Percentiles rank a stretch among this genome's conserved stretches.
phyloP scores from a whole-genome alignment of 345 rosid genomes.

The Populus tremula region DNA sequence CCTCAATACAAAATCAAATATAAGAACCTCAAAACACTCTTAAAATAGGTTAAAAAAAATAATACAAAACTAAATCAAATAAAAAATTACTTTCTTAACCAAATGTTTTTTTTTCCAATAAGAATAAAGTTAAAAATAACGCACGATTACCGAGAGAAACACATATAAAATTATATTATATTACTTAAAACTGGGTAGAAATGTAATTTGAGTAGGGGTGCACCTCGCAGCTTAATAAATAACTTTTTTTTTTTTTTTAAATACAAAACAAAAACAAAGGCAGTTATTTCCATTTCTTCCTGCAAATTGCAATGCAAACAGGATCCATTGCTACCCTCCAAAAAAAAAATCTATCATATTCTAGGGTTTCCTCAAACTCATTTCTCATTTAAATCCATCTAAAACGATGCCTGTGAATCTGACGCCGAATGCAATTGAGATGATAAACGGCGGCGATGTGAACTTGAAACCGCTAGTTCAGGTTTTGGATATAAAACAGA shows the following conservation, averaged over 20 bases:
- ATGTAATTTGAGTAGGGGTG: neutral
- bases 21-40: too few species aligned
- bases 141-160: too few species aligned
- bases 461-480: slow-evolving; percentile 81
- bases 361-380: neutral
- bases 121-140: too few species aligned
- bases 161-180: too few species aligned
- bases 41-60: too few species aligned
- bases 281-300: neutral
- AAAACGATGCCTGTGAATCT: slow-evolving; percentile 64
- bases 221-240: too few species aligned
- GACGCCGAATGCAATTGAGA: slow-evolving; percentile 61
- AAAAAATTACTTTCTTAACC: too few species aligned
- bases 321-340: neutral
- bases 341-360: neutral
- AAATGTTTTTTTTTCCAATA: too few species aligned
- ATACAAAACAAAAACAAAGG: neutral
- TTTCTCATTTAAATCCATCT: neutral
- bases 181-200: too few species aligned
- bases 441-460: slow-evolving; percentile 67
- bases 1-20: too few species aligned
- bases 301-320: neutral
- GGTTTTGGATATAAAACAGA: slow-evolving; percentile 62
- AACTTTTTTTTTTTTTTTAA: neutral
- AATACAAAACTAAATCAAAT: too few species aligned